phyloP scores from a whole-genome alignment of 495 filamentous ascomycete genomes.

The Lasiosphaeria hispida region DNA sequence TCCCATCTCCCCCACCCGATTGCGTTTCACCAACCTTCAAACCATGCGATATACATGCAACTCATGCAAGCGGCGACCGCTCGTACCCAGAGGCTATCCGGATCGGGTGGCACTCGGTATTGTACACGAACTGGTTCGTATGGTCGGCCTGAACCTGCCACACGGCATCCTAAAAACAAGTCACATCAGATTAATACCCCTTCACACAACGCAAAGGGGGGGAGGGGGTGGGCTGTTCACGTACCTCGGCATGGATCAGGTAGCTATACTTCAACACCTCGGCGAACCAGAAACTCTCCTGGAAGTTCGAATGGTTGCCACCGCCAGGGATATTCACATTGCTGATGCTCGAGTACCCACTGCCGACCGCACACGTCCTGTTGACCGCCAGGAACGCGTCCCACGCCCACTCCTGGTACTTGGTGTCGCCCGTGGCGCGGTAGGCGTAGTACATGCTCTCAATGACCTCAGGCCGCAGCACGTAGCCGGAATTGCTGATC shows the following conservation, averaged over 20 bases:
- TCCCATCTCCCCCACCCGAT: too few species aligned
- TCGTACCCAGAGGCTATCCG: conserved; percentile 40
- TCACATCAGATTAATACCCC: not conserved
- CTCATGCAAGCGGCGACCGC: not conserved
- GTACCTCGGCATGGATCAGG: conserved; percentile 48
- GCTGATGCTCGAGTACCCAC: conserved; percentile 63
- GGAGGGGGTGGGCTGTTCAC: conserved; percentile 11
- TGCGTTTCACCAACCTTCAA: too few species aligned
- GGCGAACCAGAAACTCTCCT: conserved; percentile 90
- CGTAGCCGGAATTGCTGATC: conserved; percentile 59
- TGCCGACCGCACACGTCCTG: conserved; percentile 57
- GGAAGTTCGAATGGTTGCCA: conserved; percentile 62
- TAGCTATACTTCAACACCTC: conserved; percentile 88
- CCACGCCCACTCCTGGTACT: conserved; percentile 86
- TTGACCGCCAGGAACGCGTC: conserved; percentile 73
- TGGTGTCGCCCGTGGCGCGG: conserved; percentile 65
- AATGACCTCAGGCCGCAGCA: conserved; percentile 79
- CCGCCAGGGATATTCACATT: conserved; percentile 66
- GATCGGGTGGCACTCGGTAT: conserved; percentile 82
- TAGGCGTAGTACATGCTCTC: conserved; percentile 90
- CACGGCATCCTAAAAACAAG: conserved; percentile 44
- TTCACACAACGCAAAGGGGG: not conserved
- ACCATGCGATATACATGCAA: too few species aligned
- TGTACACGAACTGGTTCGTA: conserved; percentile 69
- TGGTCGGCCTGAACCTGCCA: conserved; percentile 63